A percentile compares a stretch with the other conserved stretches of the same genome.
phyloP scores from a whole-genome alignment of 2,329 filamentous ascomycete genomes.

The Calonectria hawksworthii region DNA sequence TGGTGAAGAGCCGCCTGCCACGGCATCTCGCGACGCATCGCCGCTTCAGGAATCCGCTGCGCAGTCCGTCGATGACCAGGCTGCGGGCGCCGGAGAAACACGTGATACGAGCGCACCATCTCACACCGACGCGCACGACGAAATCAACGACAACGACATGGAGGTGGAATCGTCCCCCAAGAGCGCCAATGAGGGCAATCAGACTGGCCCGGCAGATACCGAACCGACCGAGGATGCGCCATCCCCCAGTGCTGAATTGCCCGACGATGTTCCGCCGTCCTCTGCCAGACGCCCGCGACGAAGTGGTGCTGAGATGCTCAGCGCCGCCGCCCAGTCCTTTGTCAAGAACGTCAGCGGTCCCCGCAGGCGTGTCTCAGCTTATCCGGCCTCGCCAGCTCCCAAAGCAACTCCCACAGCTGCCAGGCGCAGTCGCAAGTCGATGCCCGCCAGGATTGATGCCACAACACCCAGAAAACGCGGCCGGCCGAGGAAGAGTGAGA shows the following conservation, averaged over 20 bases:
- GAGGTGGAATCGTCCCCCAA: background rate
- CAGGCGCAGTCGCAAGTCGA: constrained; percentile 39
- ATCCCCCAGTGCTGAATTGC: background rate
- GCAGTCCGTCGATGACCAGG: background rate
- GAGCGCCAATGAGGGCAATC: background rate
- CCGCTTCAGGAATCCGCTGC: constrained; percentile 20
- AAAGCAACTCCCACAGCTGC: constrained; percentile 26
- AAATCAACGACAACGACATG: background rate
- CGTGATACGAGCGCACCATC: constrained; percentile 4
- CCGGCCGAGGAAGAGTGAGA: constrained; percentile 43
- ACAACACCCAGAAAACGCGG: constrained; percentile 42
- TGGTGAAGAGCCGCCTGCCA: background rate
- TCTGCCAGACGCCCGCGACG: constrained; percentile 32
- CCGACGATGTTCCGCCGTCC: constrained; percentile 9
- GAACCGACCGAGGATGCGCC: background rate
- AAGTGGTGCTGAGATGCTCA: constrained; percentile 29
- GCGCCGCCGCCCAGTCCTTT: constrained; percentile 10
- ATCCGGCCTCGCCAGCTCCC: constrained; percentile 30
- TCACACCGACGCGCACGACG: background rate
- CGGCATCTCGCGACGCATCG: background rate
- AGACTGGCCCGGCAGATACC: background rate
- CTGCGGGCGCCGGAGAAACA: background rate
- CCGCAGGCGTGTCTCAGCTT: constrained; percentile 31
- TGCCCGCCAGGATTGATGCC: constrained; percentile 34
- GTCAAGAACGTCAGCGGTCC: constrained; percentile 28